Conservation (phyloP, 495 filamentous ascomycete species). For the Cercophora samala region DNA sequence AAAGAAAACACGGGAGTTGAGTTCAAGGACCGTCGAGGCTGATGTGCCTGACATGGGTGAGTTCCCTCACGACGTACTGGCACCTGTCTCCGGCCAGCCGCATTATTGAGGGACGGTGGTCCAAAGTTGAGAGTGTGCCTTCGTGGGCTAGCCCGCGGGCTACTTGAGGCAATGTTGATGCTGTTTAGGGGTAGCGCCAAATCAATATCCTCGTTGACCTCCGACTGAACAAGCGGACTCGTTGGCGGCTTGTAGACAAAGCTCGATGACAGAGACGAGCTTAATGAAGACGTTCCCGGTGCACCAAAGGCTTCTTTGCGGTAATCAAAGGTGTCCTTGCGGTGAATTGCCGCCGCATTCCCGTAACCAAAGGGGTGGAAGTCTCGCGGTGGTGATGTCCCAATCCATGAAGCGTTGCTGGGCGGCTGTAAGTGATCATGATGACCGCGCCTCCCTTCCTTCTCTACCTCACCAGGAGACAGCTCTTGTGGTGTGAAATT, state of each 20-base stretch:
- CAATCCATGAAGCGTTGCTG: constrained; percentile 32
- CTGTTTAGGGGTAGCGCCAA: constrained; percentile 50
- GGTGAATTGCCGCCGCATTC: constrained; percentile 18
- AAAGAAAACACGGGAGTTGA: constrained; percentile 57
- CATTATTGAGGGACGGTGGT: constrained; percentile 30
- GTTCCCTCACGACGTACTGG: constrained; percentile 50
- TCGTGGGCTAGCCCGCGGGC: constrained; percentile 28
- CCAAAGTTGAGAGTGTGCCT: constrained; percentile 41
- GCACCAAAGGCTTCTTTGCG: constrained; percentile 33
- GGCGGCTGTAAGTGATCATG: constrained; percentile 12
- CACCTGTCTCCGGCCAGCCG: constrained; percentile 33
- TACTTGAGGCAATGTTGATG: constrained; percentile 37
- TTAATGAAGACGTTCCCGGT: constrained; percentile 59
- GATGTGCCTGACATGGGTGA: constrained; percentile 64
- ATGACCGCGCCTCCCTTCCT: not conserved
- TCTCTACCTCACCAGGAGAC: constrained; percentile 8
- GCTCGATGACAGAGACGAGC: constrained; percentile 72
- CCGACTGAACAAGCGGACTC: constrained; percentile 86
- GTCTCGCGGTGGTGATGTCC: constrained; percentile 47
- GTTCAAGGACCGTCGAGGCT: constrained; percentile 70
- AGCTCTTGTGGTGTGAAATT: constrained; percentile 70
- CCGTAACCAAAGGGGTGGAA: constrained; percentile 41
- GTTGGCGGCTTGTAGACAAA: constrained; percentile 87
- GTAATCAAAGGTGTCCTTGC: constrained; percentile 7
- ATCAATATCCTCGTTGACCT: constrained; percentile 81